A percentile compares a stretch with the other conserved stretches of the same genome.
Evolutionary conservation across 306 rosid genomes (phyloP).

Genomic region (Cicer pinnatifidum): DNA sequence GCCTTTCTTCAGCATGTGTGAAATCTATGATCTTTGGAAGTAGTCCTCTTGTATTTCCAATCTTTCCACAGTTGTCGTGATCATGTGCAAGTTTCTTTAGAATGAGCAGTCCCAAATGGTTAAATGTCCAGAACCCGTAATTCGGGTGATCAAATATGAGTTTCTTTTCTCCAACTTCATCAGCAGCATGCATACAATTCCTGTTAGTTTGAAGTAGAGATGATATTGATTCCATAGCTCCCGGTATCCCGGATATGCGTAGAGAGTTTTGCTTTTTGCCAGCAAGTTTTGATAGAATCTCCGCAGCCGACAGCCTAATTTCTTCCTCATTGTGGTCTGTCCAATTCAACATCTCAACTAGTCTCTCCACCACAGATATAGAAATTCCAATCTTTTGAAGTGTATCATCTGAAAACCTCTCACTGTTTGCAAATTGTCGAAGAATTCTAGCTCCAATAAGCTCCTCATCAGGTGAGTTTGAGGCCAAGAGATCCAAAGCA

Average conservation of each 20-base stretch:
- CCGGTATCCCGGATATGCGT: conserved; percentile 84
- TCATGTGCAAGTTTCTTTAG: conserved; percentile 84
- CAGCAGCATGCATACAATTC: conserved; percentile 60
- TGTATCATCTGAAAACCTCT: conserved; percentile 70
- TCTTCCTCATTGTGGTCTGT: conserved; percentile 81
- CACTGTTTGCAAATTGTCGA: conserved; percentile 58
- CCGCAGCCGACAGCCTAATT: conserved; percentile 77
- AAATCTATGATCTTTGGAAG: conserved; percentile 84
- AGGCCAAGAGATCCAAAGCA: conserved; percentile 78
- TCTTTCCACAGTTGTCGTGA: conserved; percentile 92
- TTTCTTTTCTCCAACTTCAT: conserved; percentile 80
- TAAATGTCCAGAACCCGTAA: conserved; percentile 80
- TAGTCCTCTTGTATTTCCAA: conserved; percentile 88
- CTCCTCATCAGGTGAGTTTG: conserved; percentile 87
- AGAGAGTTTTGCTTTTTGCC: conserved; percentile 88
- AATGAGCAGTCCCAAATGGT: conserved; percentile 78
- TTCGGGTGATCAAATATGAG: conserved; percentile 53
- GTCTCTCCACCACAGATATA: conserved; percentile 67
- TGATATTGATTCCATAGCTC: conserved; percentile 93
- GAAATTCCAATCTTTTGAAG: conserved; percentile 86
- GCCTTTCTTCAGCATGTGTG: conserved; percentile 69
- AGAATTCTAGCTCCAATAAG: conserved; percentile 83
- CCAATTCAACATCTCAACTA: conserved; percentile 98
- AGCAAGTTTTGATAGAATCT: conserved; percentile 73
- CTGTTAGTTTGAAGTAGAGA: conserved; percentile 75